Percentiles rank a stretch among this genome's conserved stretches.
Conservation (phyloP, 164 flowering plant species). For the Euptelea pleiosperma region DNA sequence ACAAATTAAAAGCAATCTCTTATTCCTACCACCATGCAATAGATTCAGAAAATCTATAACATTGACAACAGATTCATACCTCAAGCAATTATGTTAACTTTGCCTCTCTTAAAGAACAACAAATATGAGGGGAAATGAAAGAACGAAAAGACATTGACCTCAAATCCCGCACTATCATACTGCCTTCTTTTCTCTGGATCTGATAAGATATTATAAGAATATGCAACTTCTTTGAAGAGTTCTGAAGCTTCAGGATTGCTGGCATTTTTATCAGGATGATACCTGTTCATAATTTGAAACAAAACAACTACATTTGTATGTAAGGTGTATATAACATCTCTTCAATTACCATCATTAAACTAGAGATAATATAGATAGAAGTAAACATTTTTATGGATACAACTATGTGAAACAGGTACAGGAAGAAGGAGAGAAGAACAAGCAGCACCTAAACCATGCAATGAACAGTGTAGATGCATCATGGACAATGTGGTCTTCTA, state of each 20-base stretch:
- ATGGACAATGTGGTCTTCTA: no score
- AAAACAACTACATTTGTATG: no score
- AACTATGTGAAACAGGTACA: neutral
- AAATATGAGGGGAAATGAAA: no score
- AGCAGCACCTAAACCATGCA: neutral
- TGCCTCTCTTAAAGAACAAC: no score
- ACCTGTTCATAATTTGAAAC: constrained; percentile 41
- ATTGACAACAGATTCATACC: no score
- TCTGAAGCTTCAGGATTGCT: constrained; percentile 80
- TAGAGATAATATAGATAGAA: neutral
- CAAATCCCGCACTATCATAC: constrained; percentile 75
- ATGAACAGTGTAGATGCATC: neutral
- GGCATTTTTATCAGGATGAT: constrained; percentile 84
- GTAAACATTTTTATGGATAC: neutral
- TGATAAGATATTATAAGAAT: constrained; percentile 72
- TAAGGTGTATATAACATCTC: no score
- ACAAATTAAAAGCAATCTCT: no score
- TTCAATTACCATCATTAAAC: neutral
- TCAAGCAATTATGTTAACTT: no score
- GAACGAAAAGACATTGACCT: no score
- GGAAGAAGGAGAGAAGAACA: neutral
- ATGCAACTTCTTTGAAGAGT: constrained; percentile 81
- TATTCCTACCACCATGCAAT: no score
- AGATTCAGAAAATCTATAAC: no score
- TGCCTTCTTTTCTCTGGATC: constrained; percentile 84